A percentile compares a stretch with the other conserved stretches of the same genome.
These are phyloP conservation scores for Moesziomyces aphidis DNA, from an alignment of 1,284 basidiomycete genomes.

Conservation along the genomic window DNA sequence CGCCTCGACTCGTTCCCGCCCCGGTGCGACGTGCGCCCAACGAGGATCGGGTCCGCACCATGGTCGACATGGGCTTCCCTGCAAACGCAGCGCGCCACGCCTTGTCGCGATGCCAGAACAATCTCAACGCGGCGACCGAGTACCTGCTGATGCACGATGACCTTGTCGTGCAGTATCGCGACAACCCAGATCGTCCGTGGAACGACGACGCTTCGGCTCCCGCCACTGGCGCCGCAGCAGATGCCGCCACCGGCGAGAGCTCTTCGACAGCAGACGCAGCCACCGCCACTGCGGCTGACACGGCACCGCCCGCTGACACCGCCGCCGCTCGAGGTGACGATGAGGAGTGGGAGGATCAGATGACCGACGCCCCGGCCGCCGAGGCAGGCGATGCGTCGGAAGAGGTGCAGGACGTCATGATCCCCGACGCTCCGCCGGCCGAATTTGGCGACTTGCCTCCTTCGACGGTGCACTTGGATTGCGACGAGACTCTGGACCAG, in stretches of 20 bases:
- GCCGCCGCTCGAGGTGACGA: conserved; percentile 34
- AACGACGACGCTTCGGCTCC: conserved; percentile 16
- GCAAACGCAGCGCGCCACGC: conserved; percentile 85
- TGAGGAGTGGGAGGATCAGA: conserved; percentile 27
- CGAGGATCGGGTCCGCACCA: conserved; percentile 76
- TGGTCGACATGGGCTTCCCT: conserved; percentile 97
- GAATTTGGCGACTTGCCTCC: neutral
- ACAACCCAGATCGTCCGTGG: conserved; percentile 43
- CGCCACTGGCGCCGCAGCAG: conserved; percentile 5
- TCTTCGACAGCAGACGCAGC: conserved; percentile 5
- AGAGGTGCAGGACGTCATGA: conserved; percentile 38
- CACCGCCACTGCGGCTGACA: conserved; percentile 69
- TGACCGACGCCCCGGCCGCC: conserved; percentile 50
- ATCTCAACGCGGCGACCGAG: conserved; percentile 89
- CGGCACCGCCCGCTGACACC: conserved; percentile 21
- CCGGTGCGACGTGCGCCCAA: conserved; percentile 48
- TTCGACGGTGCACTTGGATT: conserved; percentile 3
- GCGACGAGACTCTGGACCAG: conserved; percentile 33
- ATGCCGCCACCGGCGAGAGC: conserved; percentile 1
- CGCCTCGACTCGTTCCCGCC: conserved; percentile 27
- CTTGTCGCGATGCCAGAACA: conserved; percentile 85
- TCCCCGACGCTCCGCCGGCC: conserved; percentile 13
- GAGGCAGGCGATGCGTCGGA: conserved; percentile 34
- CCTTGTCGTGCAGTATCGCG: conserved; percentile 39
- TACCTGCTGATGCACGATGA: conserved; percentile 75